Conservation (phyloP, 2,329 filamentous ascomycete genomes). For the Scedosporium minutisporum region DNA sequence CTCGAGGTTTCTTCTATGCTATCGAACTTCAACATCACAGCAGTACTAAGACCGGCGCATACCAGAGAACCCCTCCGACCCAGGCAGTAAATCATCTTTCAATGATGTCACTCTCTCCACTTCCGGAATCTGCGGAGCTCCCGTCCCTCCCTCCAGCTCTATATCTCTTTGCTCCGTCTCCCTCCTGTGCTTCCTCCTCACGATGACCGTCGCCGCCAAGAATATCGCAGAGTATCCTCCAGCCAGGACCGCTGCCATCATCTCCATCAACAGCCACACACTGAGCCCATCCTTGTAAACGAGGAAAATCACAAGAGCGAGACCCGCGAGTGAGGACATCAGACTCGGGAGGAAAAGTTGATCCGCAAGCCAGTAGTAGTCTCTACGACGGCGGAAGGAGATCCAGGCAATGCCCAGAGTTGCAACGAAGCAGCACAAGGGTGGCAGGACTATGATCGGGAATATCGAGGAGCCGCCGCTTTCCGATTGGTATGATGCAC, state of each 20-base stretch:
- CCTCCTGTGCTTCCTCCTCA: neutral
- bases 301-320: constrained; percentile 1
- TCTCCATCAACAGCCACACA: neutral
- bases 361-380: neutral
- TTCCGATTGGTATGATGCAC: neutral
- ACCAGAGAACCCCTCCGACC: neutral
- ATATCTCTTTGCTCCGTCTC: neutral
- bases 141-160: neutral
- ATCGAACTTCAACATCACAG: neutral
- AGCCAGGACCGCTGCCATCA: neutral
- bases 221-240: neutral
- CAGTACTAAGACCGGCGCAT: neutral
- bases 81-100: constrained; percentile 2
- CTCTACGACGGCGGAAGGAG: neutral
- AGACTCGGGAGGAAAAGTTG: neutral
- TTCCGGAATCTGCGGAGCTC: constrained; percentile 4
- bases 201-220: neutral
- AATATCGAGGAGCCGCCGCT: neutral
- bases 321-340: neutral
- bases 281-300: constrained; percentile 4
- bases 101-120: constrained; percentile 1
- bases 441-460: neutral
- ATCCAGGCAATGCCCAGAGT: neutral
- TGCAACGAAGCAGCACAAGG: neutral
- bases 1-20: neutral